phyloP scores from a whole-genome alignment of 176 grass and related monocot species.

The Juncus inflexus region DNA sequence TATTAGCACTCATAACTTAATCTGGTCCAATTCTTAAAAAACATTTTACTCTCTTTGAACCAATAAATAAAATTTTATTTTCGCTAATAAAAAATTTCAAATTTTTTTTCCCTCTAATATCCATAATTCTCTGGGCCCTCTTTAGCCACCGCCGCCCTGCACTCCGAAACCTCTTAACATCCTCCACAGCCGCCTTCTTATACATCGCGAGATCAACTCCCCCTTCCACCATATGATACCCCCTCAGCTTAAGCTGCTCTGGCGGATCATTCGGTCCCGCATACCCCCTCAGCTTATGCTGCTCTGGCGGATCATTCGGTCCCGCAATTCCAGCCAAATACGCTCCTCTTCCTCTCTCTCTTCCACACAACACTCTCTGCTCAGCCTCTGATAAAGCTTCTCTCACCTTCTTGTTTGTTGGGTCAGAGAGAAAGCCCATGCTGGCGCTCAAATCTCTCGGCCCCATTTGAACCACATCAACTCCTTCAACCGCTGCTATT shows the following conservation, averaged over 20 bases:
- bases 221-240: slow-evolving; percentile 86
- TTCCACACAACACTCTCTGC: slow-evolving; percentile 53
- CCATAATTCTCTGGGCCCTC: slow-evolving; percentile 45
- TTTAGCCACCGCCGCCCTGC: slow-evolving; percentile 53
- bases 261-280: no score
- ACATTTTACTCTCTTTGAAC: background rate
- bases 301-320: slow-evolving; percentile 68
- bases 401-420: slow-evolving; percentile 80
- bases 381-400: slow-evolving; percentile 58
- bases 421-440: slow-evolving; percentile 85
- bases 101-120: slow-evolving; percentile 69
- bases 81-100: background rate
- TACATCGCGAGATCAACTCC: slow-evolving; percentile 69
- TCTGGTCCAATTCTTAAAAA: no score
- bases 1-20: no score
- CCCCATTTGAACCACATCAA: slow-evolving; percentile 82
- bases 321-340: slow-evolving; percentile 80
- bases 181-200: slow-evolving; percentile 48
- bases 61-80: background rate
- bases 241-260: slow-evolving; percentile 83
- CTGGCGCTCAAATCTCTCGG: slow-evolving; percentile 82
- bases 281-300: no score
- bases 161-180: slow-evolving; percentile 62
- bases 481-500: slow-evolving; percentile 75
- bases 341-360: slow-evolving; percentile 29